Conservation (phyloP, 139 green algal genomes). For the Chlorella sp. region DNA sequence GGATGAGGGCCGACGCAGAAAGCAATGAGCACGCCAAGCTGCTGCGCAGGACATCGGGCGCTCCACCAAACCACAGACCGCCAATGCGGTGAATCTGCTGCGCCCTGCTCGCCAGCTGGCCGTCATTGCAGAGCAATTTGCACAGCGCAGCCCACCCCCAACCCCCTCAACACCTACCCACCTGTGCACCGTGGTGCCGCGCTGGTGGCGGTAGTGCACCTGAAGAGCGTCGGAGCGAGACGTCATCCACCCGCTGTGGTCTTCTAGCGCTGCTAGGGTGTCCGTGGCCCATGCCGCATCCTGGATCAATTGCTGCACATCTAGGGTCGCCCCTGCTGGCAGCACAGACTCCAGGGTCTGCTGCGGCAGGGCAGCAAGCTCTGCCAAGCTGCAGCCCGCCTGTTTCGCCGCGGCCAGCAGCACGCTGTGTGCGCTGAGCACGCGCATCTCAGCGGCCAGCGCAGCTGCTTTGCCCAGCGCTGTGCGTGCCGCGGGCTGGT, state of each 20-base stretch:
- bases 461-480: not conserved
- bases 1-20: not conserved
- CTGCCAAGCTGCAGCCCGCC: constrained; percentile 1
- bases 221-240: constrained; percentile 18
- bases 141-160: not conserved
- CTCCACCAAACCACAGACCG: too few species aligned
- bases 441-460: not conserved
- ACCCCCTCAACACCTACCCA: not conserved
- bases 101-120: too few species aligned
- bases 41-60: too few species aligned
- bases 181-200: constrained; percentile 33
- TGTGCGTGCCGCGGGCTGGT: not conserved
- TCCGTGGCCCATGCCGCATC: not conserved
- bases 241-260: constrained; percentile 38
- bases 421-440: not conserved
- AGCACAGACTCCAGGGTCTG: not conserved
- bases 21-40: not conserved
- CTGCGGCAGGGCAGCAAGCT: not conserved
- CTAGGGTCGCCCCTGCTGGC: constrained; percentile 9
- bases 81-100: too few species aligned
- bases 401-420: not conserved
- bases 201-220: constrained; percentile 39
- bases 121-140: not conserved
- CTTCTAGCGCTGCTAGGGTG: constrained; percentile 16
- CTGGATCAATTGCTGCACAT: not conserved